phyloP scores from a whole-genome alignment of 2,329 filamentous ascomycete genomes.

The Geosmithia flava region DNA sequence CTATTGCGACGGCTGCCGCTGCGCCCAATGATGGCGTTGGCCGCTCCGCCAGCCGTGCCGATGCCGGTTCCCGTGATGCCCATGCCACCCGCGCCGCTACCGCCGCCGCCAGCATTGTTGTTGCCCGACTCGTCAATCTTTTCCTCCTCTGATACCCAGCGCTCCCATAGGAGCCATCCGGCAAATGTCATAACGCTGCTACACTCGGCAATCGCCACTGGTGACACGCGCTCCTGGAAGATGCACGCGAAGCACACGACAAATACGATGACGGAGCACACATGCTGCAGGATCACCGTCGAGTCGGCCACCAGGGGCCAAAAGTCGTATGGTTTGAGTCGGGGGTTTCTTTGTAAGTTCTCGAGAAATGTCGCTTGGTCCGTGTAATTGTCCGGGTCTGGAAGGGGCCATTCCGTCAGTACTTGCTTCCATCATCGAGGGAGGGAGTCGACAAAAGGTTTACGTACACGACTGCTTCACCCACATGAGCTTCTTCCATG shows the following conservation, averaged over 20 bases:
- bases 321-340: constrained; percentile 91
- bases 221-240: constrained; percentile 74
- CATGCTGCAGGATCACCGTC: constrained; percentile 93
- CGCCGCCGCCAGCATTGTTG: not conserved
- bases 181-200: constrained; percentile 72
- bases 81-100: not conserved
- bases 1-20: constrained; percentile 18
- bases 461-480: constrained; percentile 83
- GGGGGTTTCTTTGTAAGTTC: constrained; percentile 86
- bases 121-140: constrained; percentile 21
- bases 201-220: constrained; percentile 78
- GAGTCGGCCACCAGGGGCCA: constrained; percentile 93
- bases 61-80: too few relatives aligned
- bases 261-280: constrained; percentile 90
- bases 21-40: constrained; percentile 18
- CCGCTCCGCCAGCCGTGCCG: constrained; percentile 16
- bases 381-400: constrained; percentile 97
- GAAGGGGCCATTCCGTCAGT: not conserved
- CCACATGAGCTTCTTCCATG: constrained; percentile 96
- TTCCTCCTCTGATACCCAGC: constrained; percentile 66
- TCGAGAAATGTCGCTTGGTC: constrained; percentile 95
- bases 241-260: constrained; percentile 90
- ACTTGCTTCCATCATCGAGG: not conserved
- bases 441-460: not conserved
- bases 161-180: constrained; percentile 86